These are phyloP conservation scores for Sugiyamaella qingdaonensis DNA, from an alignment of 805 yeast genomes.

Conservation along the genomic window DNA sequence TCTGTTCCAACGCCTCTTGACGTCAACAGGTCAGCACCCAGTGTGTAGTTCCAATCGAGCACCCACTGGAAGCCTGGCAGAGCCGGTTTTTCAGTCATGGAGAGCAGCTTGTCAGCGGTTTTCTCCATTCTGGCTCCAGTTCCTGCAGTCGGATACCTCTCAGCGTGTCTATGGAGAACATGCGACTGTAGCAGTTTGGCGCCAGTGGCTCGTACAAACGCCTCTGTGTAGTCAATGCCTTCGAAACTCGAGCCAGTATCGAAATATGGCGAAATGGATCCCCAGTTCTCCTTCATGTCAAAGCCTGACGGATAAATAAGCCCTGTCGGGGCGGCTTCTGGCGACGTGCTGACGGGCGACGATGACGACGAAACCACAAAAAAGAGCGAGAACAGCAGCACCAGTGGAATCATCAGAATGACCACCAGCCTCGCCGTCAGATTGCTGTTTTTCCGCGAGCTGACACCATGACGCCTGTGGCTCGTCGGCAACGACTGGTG, in stretches of 20 bases:
- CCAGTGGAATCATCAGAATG: slow-evolving; percentile 23
- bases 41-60: slow-evolving; percentile 30
- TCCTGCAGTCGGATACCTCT: slow-evolving; percentile 57
- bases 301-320: slow-evolving; percentile 31
- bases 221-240: slow-evolving; percentile 24
- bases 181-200: slow-evolving; percentile 57
- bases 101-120: slow-evolving; percentile 32
- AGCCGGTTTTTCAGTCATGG: slow-evolving; percentile 24
- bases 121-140: slow-evolving; percentile 37
- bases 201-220: slow-evolving; percentile 33
- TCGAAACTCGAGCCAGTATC: slow-evolving; percentile 33
- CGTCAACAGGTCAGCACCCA: slow-evolving; percentile 33
- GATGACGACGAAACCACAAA: slow-evolving; percentile 16
- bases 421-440: slow-evolving; percentile 8
- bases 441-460: slow-evolving; percentile 4
- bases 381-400: slow-evolving; percentile 21
- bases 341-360: slow-evolving; percentile 22
- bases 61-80: slow-evolving; percentile 30
- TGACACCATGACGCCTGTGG: slow-evolving; percentile 1
- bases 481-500: background rate
- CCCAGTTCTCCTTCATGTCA: slow-evolving; percentile 39
- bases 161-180: slow-evolving; percentile 72
- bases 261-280: slow-evolving; percentile 37
- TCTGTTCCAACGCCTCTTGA: slow-evolving; percentile 37
- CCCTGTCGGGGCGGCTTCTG: slow-evolving; percentile 37